Evolutionary conservation across 1,139 yeast species (phyloP), one percentile per base, ranked within the genome.

Genomic region (Kluyveromyces marxianus): DNA sequence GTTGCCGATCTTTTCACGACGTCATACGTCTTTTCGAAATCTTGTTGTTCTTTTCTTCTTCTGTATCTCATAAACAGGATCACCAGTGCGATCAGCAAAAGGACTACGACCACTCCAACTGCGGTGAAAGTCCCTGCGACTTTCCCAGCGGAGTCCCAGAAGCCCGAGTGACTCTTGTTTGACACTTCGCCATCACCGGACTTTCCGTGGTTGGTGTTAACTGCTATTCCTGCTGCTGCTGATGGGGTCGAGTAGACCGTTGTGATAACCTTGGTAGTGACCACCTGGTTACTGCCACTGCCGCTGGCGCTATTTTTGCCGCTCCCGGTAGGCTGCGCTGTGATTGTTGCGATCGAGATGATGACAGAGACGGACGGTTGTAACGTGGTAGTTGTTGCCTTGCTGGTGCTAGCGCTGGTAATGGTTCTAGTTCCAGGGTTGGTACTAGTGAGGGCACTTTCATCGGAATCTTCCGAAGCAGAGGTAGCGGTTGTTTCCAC

Each of bases 121-220:
- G 58, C 67, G 7, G 60, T 62, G 48, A 69, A 69, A 1, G 69
- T 64, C 3, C 70, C 72, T 0, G 66, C 69, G 8, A 68, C 68
- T 55, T 68, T 68, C 0, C 70, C 71, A 2, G 67, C 58, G 2
- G 66, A 62, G 21, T 56, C 48, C 61, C 70, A 68, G 48, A 64
- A 68, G 1, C 64, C 54, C 3, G 47, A 14, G 45, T 31, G n/a
- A 44, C 25, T 25, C 43, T 42, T 10, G 41, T 37, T 14, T 25
- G 38, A 7, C 21, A 14, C 21, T 35, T 25, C 6, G 46, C 36
- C 30, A 39, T 44, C 27, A 44, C 36, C 25, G 41, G 35, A 25
- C 30, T 30, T 25, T 47, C 37, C 25, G 3, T 48, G 14, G 41
- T 26, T 44, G 41, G 30, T 25, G 21, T 14, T 14, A 14, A 14